Evolutionary conservation across 208 protist genomes (phyloP), one percentile per base, ranked within the genome.

Genomic region (Crithidia fasciculata): DNA sequence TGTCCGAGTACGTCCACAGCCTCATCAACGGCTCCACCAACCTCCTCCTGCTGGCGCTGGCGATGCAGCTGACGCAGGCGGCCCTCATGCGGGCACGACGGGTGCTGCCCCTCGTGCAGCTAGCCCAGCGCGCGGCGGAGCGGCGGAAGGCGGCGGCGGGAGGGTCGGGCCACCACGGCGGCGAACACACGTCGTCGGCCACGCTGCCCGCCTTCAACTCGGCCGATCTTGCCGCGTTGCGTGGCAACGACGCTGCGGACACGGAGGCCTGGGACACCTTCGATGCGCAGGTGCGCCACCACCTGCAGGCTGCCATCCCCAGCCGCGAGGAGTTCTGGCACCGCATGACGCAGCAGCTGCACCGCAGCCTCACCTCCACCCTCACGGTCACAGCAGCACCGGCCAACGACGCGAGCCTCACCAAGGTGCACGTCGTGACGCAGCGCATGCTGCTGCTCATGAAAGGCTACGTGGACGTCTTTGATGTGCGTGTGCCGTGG

Each of bases 291-390:
- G 82, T 97, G 19, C 88, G 84, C 13, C 68, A 81, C 15, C 69
- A 87, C 50, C 75, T 97, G 4, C 72, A 89, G 18, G 78, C 82
- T 7, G 77, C 86, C 28, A 64, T 97, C 64, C 93, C 93, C 19
- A 77, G 86, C 45, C 87, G 89, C 52, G 90, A 97, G 75, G 93
- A 97, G 71, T 97, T 97, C 76, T 97, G 93, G 90, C 93, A 97
- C 62, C 90, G 93, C 66, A 89, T 95, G 84, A 95, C 93, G 5
- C 93, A 97, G 80, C 93, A 97, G 55, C 60, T 97, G 18, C 90
- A 95, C 59, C 88, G 81, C 8, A 70, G 78, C 53, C 73, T 95
- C 62, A 62, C 45, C 13, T 15, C 62, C 43, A 56, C 57, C 43
- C 60, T 69, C 8, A 47, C 40, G 2, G 16, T 50, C 9, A n/a